Conservation (phyloP, 2,329 filamentous ascomycete species). For the Pyrenophora teres region DNA sequence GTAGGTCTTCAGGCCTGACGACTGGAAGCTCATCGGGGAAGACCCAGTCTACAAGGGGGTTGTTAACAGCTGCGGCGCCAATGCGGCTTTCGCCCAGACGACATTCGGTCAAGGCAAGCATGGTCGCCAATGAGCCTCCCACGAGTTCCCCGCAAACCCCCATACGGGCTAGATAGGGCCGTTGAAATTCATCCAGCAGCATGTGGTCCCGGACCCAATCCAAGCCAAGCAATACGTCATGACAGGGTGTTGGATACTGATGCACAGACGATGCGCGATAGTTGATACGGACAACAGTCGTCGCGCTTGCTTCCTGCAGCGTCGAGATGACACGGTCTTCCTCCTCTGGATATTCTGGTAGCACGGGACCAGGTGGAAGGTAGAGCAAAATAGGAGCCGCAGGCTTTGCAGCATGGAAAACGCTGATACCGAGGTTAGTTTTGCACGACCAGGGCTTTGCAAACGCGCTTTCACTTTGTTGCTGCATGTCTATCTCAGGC, state of each 20-base stretch:
- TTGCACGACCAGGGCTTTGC: not conserved
- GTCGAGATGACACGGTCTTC: conserved; percentile 41
- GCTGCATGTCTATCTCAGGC: not conserved
- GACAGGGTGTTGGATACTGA: conserved; percentile 53
- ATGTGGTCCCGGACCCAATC: conserved; percentile 54
- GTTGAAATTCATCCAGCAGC: conserved; percentile 24
- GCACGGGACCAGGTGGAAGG: conserved; percentile 51
- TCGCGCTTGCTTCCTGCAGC: conserved; percentile 45
- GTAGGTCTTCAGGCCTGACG: conserved; percentile 26
- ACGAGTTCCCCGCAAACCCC: conserved; percentile 55
- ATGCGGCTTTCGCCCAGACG: conserved; percentile 48
- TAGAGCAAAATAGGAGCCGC: conserved; percentile 48
- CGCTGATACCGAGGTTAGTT: conserved; percentile 29
- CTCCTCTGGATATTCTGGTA: conserved; percentile 27
- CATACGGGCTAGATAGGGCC: conserved; percentile 39
- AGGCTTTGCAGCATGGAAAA: conserved; percentile 38
- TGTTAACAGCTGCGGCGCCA: conserved; percentile 53
- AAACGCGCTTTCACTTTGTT: too few species aligned
- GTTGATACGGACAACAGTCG: conserved; percentile 52
- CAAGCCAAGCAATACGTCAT: conserved; percentile 54
- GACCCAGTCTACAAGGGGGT: conserved; percentile 56
- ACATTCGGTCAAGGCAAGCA: conserved; percentile 58
- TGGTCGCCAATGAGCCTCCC: conserved; percentile 54
- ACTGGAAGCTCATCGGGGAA: conserved; percentile 44
- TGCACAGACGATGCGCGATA: conserved; percentile 49